Conservation (phyloP, 805 yeast genomes). For the Metschnikowia dekortorum region DNA sequence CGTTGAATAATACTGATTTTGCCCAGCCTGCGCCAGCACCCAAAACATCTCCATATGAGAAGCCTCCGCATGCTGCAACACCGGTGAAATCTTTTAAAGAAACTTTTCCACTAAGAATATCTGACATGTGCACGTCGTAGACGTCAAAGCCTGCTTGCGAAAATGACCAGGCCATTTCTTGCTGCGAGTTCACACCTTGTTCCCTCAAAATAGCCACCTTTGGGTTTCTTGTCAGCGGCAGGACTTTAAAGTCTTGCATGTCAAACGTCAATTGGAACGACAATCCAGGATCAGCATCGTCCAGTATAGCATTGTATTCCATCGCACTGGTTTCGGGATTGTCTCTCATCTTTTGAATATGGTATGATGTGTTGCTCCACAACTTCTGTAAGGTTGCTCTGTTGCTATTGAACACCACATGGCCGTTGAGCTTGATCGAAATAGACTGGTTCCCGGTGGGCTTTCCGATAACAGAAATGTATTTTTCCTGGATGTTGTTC, state of each 20-base stretch:
- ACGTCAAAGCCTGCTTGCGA: conserved; percentile 90
- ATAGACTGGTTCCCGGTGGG: conserved; percentile 56
- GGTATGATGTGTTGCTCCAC: conserved; percentile 87
- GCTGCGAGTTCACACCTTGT: conserved; percentile 97
- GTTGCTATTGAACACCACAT: conserved; percentile 44
- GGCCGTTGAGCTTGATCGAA: conserved; percentile 44
- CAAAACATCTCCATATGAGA: conserved; percentile 96
- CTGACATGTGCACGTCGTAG: conserved; percentile 97
- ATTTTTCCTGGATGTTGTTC: conserved; percentile 52
- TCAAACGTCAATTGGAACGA: conserved; percentile 72
- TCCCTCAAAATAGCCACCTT: conserved; percentile 95
- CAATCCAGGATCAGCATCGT: conserved; percentile 87
- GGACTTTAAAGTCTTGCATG: conserved; percentile 45
- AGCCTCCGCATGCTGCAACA: conserved; percentile 97
- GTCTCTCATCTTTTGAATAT: conserved; percentile 88
- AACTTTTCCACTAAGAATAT: conserved; percentile 69
- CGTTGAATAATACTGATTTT: conserved; percentile 85
- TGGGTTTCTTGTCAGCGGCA: conserved; percentile 48
- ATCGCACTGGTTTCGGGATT: conserved; percentile 88
- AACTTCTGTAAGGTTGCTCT: conserved; percentile 72
- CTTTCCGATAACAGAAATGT: conserved; percentile 62
- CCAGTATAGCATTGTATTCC: conserved; percentile 70
- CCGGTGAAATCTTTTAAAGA: conserved; percentile 80
- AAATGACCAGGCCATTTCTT: conserved; percentile 98
- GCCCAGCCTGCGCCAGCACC: conserved; percentile 99